Conservation (phyloP, 139 green algal species). For the Pedinophyceae sp. region DNA sequence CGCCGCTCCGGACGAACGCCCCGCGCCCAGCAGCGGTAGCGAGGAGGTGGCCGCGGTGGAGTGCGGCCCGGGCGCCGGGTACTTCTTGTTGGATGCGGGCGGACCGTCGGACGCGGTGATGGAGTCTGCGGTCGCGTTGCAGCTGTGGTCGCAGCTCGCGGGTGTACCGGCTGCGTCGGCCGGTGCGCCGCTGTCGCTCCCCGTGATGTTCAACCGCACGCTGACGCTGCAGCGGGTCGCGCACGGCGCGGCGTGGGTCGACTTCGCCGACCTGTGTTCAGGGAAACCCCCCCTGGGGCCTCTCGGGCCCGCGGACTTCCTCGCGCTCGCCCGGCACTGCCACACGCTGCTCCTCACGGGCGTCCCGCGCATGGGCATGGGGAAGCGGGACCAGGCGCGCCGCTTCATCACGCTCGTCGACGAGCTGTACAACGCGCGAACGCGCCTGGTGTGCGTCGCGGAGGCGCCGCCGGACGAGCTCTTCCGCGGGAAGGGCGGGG, state of each 20-base stretch:
- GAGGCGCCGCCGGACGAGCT: slow-evolving; percentile 42
- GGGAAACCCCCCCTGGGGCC: not conserved
- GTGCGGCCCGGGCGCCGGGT: too few relatives aligned
- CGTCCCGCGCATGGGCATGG: slow-evolving; percentile 1
- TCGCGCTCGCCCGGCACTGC: not conserved
- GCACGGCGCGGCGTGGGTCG: not conserved
- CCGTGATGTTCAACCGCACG: not conserved
- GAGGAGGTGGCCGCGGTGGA: too few relatives aligned
- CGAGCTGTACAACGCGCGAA: slow-evolving; percentile 47
- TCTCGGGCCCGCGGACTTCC: not conserved
- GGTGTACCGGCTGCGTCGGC: too few relatives aligned
- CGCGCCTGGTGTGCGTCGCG: slow-evolving; percentile 28
- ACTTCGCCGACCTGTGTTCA: not conserved
- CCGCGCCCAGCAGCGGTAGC: too few relatives aligned
- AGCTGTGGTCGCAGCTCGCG: too few relatives aligned
- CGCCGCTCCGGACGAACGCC: too few relatives aligned
- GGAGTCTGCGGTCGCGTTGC: too few relatives aligned
- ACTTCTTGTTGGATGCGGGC: too few relatives aligned
- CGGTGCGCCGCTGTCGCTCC: too few relatives aligned
- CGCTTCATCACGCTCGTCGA: slow-evolving; percentile 83
- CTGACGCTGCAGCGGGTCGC: not conserved
- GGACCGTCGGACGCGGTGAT: too few relatives aligned
- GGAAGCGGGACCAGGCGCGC: slow-evolving; percentile 53
- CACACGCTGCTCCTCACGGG: not conserved
- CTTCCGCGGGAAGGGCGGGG: slow-evolving; percentile 30